phyloP scores from a whole-genome alignment of 1,284 basidiomycete genomes.

The Austroboletus novae-zelandiae region DNA sequence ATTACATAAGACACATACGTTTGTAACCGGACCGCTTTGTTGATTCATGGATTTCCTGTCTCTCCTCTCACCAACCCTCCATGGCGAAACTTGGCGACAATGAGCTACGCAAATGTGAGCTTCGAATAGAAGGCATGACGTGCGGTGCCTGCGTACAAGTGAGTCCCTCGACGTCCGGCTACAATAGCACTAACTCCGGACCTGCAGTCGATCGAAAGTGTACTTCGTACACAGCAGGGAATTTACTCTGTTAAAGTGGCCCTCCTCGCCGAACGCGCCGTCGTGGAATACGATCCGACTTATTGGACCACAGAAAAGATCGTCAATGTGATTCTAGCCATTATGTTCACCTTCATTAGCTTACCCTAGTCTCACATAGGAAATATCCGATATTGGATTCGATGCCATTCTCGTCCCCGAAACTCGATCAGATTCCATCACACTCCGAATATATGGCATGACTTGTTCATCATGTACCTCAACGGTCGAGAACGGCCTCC shows the following conservation, averaged over 20 bases:
- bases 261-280: constrained; percentile 88
- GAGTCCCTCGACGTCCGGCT: constrained; percentile 22
- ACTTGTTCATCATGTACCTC: constrained; percentile 83
- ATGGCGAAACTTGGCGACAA: constrained; percentile 6
- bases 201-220: constrained; percentile 84
- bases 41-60: neutral
- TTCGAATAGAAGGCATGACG: constrained; percentile 89
- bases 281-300: constrained; percentile 83
- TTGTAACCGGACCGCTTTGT: neutral
- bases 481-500: constrained; percentile 73
- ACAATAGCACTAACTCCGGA: neutral
- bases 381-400: constrained; percentile 92
- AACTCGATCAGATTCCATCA: constrained; percentile 61
- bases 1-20: constrained; percentile 14
- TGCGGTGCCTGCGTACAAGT: constrained; percentile 90
- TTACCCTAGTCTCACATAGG: constrained; percentile 42
- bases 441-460: constrained; percentile 87
- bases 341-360: constrained; percentile 2
- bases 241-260: constrained; percentile 91
- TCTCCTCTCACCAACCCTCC: neutral
- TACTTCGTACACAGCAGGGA: constrained; percentile 81
- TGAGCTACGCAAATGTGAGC: constrained; percentile 54
- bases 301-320: constrained; percentile 83
- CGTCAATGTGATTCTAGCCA: constrained; percentile 54
- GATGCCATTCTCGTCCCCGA: constrained; percentile 77